These are phyloP conservation scores for Teunomyces stri DNA, from an alignment of 805 yeast species.

Conservation along the genomic window DNA sequence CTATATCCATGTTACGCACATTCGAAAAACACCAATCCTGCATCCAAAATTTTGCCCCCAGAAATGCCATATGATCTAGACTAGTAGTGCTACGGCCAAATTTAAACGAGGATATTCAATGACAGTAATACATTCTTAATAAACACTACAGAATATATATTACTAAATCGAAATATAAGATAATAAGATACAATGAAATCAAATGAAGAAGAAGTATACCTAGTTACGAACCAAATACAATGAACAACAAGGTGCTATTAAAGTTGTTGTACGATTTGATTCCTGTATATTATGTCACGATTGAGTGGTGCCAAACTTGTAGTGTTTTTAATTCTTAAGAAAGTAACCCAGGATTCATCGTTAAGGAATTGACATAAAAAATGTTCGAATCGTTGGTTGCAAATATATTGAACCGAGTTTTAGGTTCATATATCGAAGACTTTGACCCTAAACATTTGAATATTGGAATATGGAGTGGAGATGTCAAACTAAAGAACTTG, in stretches of 20 bases:
- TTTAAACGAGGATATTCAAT: too few species aligned
- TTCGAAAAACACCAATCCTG: not conserved
- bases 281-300: not conserved
- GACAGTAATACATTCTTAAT: too few species aligned
- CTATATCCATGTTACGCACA: not conserved
- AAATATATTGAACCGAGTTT: conserved; percentile 54
- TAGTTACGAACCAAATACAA: too few species aligned
- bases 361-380: not conserved
- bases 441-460: conserved; percentile 94
- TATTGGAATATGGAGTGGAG: conserved; percentile 97
- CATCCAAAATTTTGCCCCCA: not conserved
- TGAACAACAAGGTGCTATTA: too few species aligned
- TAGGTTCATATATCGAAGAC: conserved; percentile 83
- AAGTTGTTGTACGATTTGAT: not conserved
- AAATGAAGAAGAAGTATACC: too few species aligned
- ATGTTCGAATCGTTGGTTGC: conserved; percentile 73
- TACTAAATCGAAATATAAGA: too few species aligned
- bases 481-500: conserved; percentile 79
- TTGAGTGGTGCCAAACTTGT: not conserved
- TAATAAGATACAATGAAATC: too few species aligned
- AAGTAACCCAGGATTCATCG: not conserved
- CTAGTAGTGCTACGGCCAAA: too few species aligned
- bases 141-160: too few species aligned
- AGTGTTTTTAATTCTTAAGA: not conserved
- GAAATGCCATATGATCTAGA: too few species aligned